These are phyloP conservation scores for Petunia secreta DNA, from an alignment of 257 asterid genomes.

Conservation along the genomic window DNA sequence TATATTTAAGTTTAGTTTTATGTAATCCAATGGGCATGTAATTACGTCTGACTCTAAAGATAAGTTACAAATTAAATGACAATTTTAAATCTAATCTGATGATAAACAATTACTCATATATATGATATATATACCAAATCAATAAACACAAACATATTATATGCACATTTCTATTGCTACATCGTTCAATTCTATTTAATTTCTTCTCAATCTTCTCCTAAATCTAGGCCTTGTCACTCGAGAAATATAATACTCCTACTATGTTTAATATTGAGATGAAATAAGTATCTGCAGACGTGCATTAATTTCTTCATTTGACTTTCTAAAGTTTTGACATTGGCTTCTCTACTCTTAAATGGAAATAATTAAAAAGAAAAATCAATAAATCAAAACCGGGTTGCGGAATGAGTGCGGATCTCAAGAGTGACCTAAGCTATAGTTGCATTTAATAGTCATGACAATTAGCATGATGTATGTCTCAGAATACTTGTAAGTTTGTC, in stretches of 20 bases:
- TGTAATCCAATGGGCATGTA: too few relatives aligned
- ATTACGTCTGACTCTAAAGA: too few relatives aligned
- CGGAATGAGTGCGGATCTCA: slow-evolving; percentile 20
- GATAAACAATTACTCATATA: neutral
- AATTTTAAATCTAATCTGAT: too few relatives aligned
- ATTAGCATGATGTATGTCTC: neutral
- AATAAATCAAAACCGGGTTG: neutral
- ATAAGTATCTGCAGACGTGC: neutral
- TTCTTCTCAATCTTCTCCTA: too few relatives aligned
- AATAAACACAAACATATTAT: too few relatives aligned
- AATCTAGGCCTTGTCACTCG: too few relatives aligned
- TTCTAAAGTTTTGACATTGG: neutral
- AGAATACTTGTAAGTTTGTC: slow-evolving; percentile 4
- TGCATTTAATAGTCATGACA: neutral
- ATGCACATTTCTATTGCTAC: neutral
- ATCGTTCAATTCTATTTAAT: too few relatives aligned
- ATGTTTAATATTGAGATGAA: neutral
- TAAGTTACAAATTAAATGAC: neutral
- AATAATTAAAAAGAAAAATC: neutral
- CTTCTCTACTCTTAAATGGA: neutral
- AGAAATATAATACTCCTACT: too few relatives aligned
- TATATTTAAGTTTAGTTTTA: too few relatives aligned
- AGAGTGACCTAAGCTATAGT: neutral
- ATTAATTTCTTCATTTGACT: neutral
- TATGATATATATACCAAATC: too few relatives aligned